Base-by-base conservation (phyloP, 257 asterid species). In the Mentha longifolia region DNA sequence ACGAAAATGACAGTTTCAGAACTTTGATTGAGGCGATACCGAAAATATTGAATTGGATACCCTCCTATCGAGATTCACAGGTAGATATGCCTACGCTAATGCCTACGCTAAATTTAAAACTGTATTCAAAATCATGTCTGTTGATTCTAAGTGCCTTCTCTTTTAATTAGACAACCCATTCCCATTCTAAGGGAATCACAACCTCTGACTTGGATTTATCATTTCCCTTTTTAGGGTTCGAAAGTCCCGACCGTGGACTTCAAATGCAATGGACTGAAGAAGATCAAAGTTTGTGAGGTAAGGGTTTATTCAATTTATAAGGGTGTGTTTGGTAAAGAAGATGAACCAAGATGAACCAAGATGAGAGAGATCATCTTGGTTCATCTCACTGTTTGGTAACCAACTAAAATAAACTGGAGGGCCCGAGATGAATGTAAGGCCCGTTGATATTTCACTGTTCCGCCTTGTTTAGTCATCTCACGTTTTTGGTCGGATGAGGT, bases 21-120 rank as follows among this genome's bases (percentile, higher is more conserved):
- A 89, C 87, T 55, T 65, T 94, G 95, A 68, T 85, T 64, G 90
- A 79, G 71, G 95, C 97, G 68, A 85, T 94, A 74, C 99, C 99
- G 17, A 94, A 88, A 72, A 30, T 94, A 52, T 74, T 89, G 79
- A 91, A 84, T 72, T 94, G 99, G 99, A 85, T 94, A 78, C 80
- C 88, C 66, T 49, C 83, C 78, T 94, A 86, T 81, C 86, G 87
- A 68, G 86, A 87, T 83, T 83, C 95, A 71, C 81, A 88, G 97
- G 99, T 94, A 84, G 71, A 49, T 75, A 60, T 37, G 14, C 37
- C 63, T 47, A 73, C 67, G 57, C n/a, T n/a, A n/a, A n/a, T n/a
- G n/a, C n/a, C n/a, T n/a, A n/a, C n/a, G n/a, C n/a, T 61, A 50
- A 63, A 30, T 70, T 19, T 60, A 10, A 45, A 61, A 57, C 63